Conservation (phyloP, 140 eudicot species). For the Stevia rebaudiana region DNA sequence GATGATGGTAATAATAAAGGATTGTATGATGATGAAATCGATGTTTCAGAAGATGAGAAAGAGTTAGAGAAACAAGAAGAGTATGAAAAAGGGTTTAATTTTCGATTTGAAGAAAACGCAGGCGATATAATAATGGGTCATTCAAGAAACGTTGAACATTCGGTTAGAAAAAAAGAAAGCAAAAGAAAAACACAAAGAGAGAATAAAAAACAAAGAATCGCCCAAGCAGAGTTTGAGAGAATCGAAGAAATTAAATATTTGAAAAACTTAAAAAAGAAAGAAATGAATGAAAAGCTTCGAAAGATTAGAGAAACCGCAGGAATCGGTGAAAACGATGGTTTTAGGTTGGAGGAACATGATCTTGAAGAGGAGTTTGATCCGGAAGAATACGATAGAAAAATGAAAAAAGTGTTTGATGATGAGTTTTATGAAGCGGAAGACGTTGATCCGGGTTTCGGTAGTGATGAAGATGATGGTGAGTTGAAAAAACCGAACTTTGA, state of each 20-base stretch:
- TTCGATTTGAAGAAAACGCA: slow-evolving; percentile 69
- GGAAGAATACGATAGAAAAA: slow-evolving; percentile 64
- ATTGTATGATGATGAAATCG: slow-evolving; percentile 25
- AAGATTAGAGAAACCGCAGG: slow-evolving; percentile 73
- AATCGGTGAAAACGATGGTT: slow-evolving; percentile 34
- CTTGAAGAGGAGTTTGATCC: slow-evolving; percentile 81
- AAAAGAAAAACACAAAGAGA: slow-evolving; percentile 67
- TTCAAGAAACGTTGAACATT: slow-evolving; percentile 55
- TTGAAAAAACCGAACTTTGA: slow-evolving; percentile 72
- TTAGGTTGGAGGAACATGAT: slow-evolving; percentile 55
- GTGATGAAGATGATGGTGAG: slow-evolving; percentile 52
- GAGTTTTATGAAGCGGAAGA: slow-evolving; percentile 65
- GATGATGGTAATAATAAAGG: slow-evolving; percentile 10
- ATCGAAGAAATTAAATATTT: slow-evolving; percentile 63
- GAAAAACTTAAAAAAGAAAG: slow-evolving; percentile 77
- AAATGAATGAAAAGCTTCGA: slow-evolving; percentile 64
- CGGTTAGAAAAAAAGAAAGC: slow-evolving; percentile 82
- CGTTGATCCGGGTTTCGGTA: slow-evolving; percentile 61
- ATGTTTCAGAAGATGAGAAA: slow-evolving; percentile 71
- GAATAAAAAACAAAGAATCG: slow-evolving; percentile 75
- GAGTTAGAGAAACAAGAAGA: slow-evolving; percentile 79
- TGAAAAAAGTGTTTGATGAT: slow-evolving; percentile 65
- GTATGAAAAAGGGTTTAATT: slow-evolving; percentile 69
- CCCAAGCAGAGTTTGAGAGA: slow-evolving; percentile 53
- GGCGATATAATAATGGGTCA: slow-evolving; percentile 73